Evolutionary conservation across 305 asterid genomes (phyloP), one percentile per base, ranked within the genome.

Genomic region (Solanum hybrid): DNA sequence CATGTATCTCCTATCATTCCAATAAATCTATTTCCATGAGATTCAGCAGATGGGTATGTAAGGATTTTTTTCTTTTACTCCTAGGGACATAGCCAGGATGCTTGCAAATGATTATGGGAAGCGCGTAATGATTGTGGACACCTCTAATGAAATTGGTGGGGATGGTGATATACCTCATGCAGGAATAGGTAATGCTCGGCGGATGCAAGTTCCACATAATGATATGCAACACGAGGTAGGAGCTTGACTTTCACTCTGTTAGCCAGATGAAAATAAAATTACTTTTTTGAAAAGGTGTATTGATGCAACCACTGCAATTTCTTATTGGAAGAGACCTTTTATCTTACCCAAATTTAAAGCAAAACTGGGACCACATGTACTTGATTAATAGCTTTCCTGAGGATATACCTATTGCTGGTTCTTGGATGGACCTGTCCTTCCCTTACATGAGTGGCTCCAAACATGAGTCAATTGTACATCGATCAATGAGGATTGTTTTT

Each of bases 51-150:
- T 17, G 17, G 8, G 31, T 51, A 51, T 51, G n/a, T 84, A 84
- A 84, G 22, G 22, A 29, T 31, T 51, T 27, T 78, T 77, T 88
- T 27, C 34, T 14, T 10, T 38, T 87, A 24, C 29, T 84, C 32
- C 10, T 77, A 96, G 99, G 98, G 99, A 97, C 92, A 93, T 96
- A 92, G 99, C 98, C 71, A 93, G 99, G 88, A 96, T 97, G 99
- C 98, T 97, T 88, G 98, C 99, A 73, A 91, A 95, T 93, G 99
- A 96, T 91, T 95, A 96, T 86, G 88, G 88, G 87, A 97, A 94
- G 93, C 98, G 99, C n/a, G 98, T 97, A 32, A 97, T 97, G 99
- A 96, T 97, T 92, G 99, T 97, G 88, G 99, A 97, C 92, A 97
- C 99, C 90, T 97, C 99, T 17, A 97, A 97, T 90, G 99, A 97